Percentiles rank a stretch among this genome's conserved stretches.
Conservation (phyloP, 352 stramenopile genomes). For the Phytophthora tentaculata region DNA sequence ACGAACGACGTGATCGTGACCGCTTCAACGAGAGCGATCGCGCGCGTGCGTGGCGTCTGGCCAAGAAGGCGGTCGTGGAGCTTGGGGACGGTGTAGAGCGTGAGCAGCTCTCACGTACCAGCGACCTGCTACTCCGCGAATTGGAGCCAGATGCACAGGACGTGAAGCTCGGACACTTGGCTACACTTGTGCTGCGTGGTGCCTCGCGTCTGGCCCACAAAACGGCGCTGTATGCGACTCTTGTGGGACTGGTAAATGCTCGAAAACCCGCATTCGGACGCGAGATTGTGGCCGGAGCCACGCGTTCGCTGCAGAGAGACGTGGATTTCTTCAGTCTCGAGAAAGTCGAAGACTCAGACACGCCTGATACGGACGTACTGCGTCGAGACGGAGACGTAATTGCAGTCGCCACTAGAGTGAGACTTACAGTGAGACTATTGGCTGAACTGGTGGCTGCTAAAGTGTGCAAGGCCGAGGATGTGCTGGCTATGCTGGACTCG, state of each 20-base stretch:
- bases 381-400: constrained; percentile 46
- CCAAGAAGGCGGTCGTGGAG: constrained; percentile 80
- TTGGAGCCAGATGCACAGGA: constrained; percentile 59
- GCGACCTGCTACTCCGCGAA: constrained; percentile 53
- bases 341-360: constrained; percentile 24
- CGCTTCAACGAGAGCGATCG: constrained; percentile 67
- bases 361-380: constrained; percentile 24
- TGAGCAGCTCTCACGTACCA: constrained; percentile 55
- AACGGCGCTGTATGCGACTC: constrained; percentile 71
- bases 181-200: constrained; percentile 59
- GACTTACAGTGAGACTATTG: constrained; percentile 71
- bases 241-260: constrained; percentile 74
- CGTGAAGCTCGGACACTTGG: constrained; percentile 66
- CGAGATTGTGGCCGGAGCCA: constrained; percentile 49
- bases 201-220: constrained; percentile 68
- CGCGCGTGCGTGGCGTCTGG: constrained; percentile 70
- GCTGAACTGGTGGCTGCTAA: constrained; percentile 59
- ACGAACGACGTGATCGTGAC: constrained; percentile 44
- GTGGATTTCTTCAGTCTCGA: constrained; percentile 60
- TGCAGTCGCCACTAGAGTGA: constrained; percentile 54
- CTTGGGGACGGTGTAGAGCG: constrained; percentile 65
- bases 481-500: constrained; percentile 65
- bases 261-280: constrained; percentile 62
- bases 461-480: constrained; percentile 67
- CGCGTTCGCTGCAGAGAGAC: constrained; percentile 56